Evolutionary conservation across 2,329 filamentous ascomycete genomes (phyloP).

Genomic region (Sclerotinia minor): DNA sequence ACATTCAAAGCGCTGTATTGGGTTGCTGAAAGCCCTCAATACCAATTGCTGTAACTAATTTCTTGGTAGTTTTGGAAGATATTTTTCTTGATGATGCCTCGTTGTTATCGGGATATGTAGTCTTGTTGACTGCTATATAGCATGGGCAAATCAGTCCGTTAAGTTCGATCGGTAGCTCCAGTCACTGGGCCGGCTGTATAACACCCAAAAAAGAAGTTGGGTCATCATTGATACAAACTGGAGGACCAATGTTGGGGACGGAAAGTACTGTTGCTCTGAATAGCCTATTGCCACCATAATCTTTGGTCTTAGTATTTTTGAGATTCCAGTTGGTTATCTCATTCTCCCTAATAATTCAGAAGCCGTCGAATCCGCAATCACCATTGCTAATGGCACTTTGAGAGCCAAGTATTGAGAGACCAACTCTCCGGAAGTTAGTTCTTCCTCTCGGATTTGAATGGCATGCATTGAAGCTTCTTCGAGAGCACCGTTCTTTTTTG

Average conservation of each 20-base stretch:
- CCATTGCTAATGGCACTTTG: neutral
- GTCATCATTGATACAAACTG: neutral
- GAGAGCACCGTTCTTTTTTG: neutral
- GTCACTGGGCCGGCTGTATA: neutral
- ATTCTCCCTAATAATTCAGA: neutral
- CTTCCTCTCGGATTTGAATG: neutral
- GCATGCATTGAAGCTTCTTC: neutral
- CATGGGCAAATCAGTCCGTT: neutral
- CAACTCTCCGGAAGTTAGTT: neutral
- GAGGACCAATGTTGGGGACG: neutral
- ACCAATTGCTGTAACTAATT: no score
- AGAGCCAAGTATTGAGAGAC: neutral
- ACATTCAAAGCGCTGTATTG: neutral
- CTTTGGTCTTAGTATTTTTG: rapidly evolving
- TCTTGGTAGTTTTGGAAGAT: neutral
- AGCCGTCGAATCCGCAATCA: neutral
- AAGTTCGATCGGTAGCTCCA: neutral
- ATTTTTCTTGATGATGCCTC: neutral
- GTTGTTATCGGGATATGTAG: neutral
- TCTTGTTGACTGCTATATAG: neutral
- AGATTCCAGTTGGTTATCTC: neutral
- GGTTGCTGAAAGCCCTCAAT: neutral
- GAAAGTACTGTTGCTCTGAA: no score
- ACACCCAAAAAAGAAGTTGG: neutral
- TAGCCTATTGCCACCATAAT: neutral